Evolutionary conservation across 352 stramenopile genomes (phyloP).

Genomic region (Globisporangium perplexum): DNA sequence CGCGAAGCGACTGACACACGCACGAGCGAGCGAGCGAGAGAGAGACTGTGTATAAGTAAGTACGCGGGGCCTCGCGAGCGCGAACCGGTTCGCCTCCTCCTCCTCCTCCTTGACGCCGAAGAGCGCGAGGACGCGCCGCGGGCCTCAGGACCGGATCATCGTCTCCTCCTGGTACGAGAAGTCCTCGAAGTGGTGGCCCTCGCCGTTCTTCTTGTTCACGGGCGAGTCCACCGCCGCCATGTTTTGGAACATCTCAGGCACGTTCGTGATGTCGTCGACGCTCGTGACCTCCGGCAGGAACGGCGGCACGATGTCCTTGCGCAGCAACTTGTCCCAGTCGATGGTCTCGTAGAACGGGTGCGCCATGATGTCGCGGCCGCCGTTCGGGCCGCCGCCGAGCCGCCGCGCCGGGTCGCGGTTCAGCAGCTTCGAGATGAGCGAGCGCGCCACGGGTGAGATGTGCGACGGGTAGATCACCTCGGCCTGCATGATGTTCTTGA

Average conservation of each 20-base stretch:
- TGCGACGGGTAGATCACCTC: slow-evolving; percentile 87
- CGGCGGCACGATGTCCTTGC: slow-evolving; percentile 75
- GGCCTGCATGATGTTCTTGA: slow-evolving; percentile 89
- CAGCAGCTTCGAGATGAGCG: slow-evolving; percentile 87
- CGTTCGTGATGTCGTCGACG: slow-evolving; percentile 85
- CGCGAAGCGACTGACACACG: background rate
- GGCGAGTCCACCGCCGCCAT: slow-evolving; percentile 86
- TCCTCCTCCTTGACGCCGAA: no score
- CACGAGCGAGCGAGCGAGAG: background rate
- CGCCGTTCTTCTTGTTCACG: slow-evolving; percentile 82
- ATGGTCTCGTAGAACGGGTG: slow-evolving; percentile 83
- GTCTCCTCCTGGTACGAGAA: slow-evolving; percentile 86
- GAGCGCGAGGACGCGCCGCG: no score
- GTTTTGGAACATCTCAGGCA: slow-evolving; percentile 88
- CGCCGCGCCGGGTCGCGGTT: slow-evolving; percentile 91
- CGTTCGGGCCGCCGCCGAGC: slow-evolving; percentile 86
- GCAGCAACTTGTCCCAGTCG: slow-evolving; percentile 83
- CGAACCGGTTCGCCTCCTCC: no score
- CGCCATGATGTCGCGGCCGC: slow-evolving; percentile 84
- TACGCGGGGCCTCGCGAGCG: no score
- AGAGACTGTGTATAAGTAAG: background rate
- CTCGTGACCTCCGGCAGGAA: slow-evolving; percentile 78
- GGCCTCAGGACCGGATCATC: slow-evolving; percentile 15
- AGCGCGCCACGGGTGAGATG: slow-evolving; percentile 68
- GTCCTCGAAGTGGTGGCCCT: slow-evolving; percentile 86